Evolutionary conservation across 768 basidiomycete genomes (phyloP).

Genomic region (Phaeolepiota aurea): DNA sequence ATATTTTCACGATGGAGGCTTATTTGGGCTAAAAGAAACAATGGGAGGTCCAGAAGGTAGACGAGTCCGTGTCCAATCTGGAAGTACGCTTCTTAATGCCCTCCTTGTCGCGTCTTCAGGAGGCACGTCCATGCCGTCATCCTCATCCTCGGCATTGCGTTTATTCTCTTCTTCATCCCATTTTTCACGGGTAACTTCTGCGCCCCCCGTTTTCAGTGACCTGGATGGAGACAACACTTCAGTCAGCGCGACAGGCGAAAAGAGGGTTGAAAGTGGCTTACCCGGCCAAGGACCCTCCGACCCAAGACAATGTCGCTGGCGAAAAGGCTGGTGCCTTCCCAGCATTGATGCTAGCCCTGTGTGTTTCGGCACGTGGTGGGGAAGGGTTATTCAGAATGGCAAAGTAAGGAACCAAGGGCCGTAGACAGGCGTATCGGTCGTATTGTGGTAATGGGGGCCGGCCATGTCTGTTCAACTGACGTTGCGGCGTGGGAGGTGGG

Average conservation of each 20-base stretch:
- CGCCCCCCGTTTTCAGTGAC: slow-evolving; percentile 79
- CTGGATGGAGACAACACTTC: slow-evolving; percentile 31
- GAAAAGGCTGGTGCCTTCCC: slow-evolving; percentile 87
- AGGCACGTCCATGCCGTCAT: slow-evolving; percentile 18
- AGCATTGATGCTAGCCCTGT: slow-evolving; percentile 49
- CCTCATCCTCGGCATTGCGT: slow-evolving; percentile 32
- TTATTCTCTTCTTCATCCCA: slow-evolving; percentile 69
- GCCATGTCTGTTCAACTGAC: slow-evolving; percentile 26
- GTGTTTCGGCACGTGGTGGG: slow-evolving; percentile 41
- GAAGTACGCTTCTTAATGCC: slow-evolving; percentile 35
- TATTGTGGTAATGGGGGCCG: slow-evolving; percentile 39
- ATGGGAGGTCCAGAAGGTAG: slow-evolving; percentile 59
- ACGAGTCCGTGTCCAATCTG: slow-evolving; percentile 74
- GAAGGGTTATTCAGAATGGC: slow-evolving; percentile 82
- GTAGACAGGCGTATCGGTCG: slow-evolving; percentile 70
- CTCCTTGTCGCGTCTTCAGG: background rate
- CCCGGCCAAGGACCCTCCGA: slow-evolving; percentile 92
- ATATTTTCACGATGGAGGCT: too few species aligned
- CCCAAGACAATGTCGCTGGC: slow-evolving; percentile 78
- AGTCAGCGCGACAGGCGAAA: too few species aligned
- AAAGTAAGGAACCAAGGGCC: slow-evolving; percentile 63
- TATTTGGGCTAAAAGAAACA: slow-evolving; percentile 23
- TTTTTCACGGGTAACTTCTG: slow-evolving; percentile 72
- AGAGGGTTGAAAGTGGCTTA: slow-evolving; percentile 34
- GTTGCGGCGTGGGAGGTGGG: slow-evolving; percentile 17